These are phyloP conservation scores for Colletotrichum destructivum DNA, from an alignment of 2,329 filamentous ascomycete genomes.

Conservation along the genomic window DNA sequence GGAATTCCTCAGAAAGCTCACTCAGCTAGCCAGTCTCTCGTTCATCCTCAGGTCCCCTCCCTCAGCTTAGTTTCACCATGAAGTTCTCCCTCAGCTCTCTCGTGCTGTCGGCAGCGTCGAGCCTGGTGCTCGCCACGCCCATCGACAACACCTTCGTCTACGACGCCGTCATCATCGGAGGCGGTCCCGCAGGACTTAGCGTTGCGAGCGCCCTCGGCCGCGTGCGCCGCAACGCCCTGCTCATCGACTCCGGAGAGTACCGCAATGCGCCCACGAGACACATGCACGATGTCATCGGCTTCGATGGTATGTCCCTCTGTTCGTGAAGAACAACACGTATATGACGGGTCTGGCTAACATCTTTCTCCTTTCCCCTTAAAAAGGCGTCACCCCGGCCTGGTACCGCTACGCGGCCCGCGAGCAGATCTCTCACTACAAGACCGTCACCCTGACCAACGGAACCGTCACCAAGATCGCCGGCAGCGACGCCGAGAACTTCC, in stretches of 20 bases:
- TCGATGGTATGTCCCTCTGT: constrained; percentile 62
- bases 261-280: constrained; percentile 70
- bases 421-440: constrained; percentile 67
- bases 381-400: constrained; percentile 68
- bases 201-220: constrained; percentile 71
- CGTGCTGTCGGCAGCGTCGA: constrained; percentile 24
- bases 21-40: constrained; percentile 2
- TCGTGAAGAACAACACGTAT: too few species aligned
- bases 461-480: constrained; percentile 63
- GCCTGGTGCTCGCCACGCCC: constrained; percentile 11
- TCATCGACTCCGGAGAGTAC: constrained; percentile 73
- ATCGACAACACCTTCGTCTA: constrained; percentile 50
- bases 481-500: constrained; percentile 62
- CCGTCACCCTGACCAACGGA: constrained; percentile 65
- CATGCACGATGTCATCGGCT: constrained; percentile 74
- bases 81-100: constrained; percentile 20
- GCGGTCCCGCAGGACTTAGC: constrained; percentile 69
- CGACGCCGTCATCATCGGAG: constrained; percentile 71
- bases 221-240: constrained; percentile 67
- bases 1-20: neutral
- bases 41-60: neutral
- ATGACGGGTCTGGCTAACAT: neutral
- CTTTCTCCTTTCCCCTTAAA: neutral
- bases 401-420: constrained; percentile 69
- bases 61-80: neutral